Conservation (phyloP, 2,329 filamentous ascomycete species). For the Raffaelea arxii region DNA sequence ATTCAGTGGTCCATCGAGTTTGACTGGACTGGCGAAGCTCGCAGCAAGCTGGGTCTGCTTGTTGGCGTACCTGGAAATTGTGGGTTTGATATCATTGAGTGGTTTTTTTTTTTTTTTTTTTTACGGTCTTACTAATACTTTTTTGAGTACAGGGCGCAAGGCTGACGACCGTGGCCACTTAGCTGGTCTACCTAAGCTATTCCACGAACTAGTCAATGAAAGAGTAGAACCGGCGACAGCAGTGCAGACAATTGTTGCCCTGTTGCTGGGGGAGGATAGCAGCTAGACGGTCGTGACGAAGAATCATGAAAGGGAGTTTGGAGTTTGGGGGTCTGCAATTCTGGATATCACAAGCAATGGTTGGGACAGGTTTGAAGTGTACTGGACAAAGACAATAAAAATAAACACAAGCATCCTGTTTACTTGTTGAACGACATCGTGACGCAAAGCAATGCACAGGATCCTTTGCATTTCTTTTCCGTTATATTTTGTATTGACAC, state of each 20-base stretch:
- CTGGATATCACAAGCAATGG: too few species aligned
- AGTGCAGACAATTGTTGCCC: constrained; percentile 48
- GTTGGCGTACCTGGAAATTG: constrained; percentile 52
- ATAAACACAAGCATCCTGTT: too few species aligned
- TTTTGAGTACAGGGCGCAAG: constrained; percentile 42
- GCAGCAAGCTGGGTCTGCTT: constrained; percentile 44
- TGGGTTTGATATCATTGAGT: constrained; percentile 36
- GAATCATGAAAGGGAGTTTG: not conserved
- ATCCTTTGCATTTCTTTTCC: too few species aligned
- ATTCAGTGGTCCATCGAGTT: constrained; percentile 56
- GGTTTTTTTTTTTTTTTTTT: not conserved
- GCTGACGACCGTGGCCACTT: constrained; percentile 47
- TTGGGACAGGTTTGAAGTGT: too few species aligned
- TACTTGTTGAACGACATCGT: too few species aligned
- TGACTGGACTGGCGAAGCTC: constrained; percentile 65
- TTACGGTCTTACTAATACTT: constrained; percentile 7
- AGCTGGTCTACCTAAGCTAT: constrained; percentile 48
- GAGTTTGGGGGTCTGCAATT: not conserved
- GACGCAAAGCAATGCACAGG: too few species aligned
- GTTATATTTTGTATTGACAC: too few species aligned
- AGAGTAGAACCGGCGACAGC: constrained; percentile 46
- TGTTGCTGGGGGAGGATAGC: constrained; percentile 38
- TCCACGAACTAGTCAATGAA: constrained; percentile 46
- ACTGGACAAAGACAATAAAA: too few species aligned
- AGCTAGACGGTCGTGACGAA: not conserved